These are phyloP conservation scores for Strobilomyces dryophilus DNA, from an alignment of 768 basidiomycete species.

Conservation along the genomic window DNA sequence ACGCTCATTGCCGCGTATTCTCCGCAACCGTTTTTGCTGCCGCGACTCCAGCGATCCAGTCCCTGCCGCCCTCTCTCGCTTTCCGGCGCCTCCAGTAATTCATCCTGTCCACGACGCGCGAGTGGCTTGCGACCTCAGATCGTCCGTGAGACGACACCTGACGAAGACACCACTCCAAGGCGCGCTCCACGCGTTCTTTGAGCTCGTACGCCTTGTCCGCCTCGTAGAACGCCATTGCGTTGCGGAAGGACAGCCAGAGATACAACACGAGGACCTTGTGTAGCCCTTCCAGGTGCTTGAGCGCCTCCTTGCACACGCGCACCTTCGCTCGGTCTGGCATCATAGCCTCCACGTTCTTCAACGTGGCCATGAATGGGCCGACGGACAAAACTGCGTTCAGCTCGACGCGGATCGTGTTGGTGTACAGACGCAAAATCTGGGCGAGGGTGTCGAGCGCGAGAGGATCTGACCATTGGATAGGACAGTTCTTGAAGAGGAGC, in stretches of 20 bases:
- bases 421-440: slow-evolving; percentile 34
- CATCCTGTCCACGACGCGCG: slow-evolving; percentile 4
- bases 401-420: slow-evolving; percentile 19
- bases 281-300: slow-evolving; percentile 57
- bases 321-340: slow-evolving; percentile 11
- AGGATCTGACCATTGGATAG: slow-evolving; percentile 18
- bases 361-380: slow-evolving; percentile 18
- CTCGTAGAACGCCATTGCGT: slow-evolving; percentile 63
- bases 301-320: slow-evolving; percentile 11
- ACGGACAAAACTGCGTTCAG: slow-evolving; percentile 20
- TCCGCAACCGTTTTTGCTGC: slow-evolving; percentile 19
- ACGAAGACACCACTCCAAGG: slow-evolving; percentile 60
- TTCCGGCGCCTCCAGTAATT: slow-evolving; percentile 22
- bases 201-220: slow-evolving; percentile 44
- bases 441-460: slow-evolving; percentile 16
- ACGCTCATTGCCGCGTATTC: slow-evolving; percentile 3
- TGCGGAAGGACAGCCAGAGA: slow-evolving; percentile 78
- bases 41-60: slow-evolving; percentile 16
- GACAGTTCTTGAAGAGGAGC: slow-evolving; percentile 38
- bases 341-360: slow-evolving; percentile 23
- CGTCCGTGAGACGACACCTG: slow-evolving; percentile 31
- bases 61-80: slow-evolving; percentile 8
- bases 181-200: slow-evolving; percentile 61
- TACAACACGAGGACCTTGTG: slow-evolving; percentile 78
- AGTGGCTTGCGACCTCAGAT: neutral